A percentile compares a stretch with the other conserved stretches of the same genome.
These are phyloP conservation scores for Talaromyces nanjingensis DNA, from an alignment of 495 filamentous ascomycete species.

Conservation along the genomic window DNA sequence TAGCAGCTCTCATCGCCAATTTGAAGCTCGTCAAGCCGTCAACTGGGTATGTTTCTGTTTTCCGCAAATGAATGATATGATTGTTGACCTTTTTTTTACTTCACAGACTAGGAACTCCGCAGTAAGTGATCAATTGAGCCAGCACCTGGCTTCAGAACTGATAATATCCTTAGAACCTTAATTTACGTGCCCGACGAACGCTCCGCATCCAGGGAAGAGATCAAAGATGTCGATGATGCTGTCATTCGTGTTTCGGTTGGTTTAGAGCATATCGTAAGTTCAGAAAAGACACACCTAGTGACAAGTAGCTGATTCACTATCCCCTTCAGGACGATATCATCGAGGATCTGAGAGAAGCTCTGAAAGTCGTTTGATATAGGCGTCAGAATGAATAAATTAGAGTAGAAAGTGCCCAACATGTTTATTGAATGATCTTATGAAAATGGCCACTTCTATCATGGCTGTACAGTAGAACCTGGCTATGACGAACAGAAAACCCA, in stretches of 20 bases:
- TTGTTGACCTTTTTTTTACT: neutral
- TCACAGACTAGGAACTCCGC: constrained; percentile 13
- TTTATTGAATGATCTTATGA: too few relatives aligned
- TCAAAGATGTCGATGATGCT: constrained; percentile 73
- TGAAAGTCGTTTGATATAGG: constrained; percentile 34
- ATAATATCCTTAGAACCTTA: constrained; percentile 79
- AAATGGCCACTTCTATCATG: neutral
- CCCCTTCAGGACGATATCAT: constrained; percentile 61
- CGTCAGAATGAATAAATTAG: neutral
- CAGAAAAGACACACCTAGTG: neutral
- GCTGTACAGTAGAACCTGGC: neutral
- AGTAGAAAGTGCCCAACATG: too few relatives aligned
- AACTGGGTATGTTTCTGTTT: constrained; percentile 34
- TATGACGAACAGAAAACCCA: too few relatives aligned
- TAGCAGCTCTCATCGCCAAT: constrained; percentile 70
- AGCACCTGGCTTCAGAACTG: constrained; percentile 7
- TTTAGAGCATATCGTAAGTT: constrained; percentile 64
- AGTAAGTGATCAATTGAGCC: constrained; percentile 37
- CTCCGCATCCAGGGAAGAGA: constrained; percentile 64
- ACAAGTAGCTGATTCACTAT: neutral
- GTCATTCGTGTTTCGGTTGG: constrained; percentile 83
- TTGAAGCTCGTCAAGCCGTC: constrained; percentile 75
- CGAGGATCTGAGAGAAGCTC: constrained; percentile 75
- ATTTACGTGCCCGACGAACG: constrained; percentile 79
- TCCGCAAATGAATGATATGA: neutral